These are phyloP conservation scores for Calvatia gigantea DNA, from an alignment of 768 basidiomycete species.

Conservation along the genomic window DNA sequence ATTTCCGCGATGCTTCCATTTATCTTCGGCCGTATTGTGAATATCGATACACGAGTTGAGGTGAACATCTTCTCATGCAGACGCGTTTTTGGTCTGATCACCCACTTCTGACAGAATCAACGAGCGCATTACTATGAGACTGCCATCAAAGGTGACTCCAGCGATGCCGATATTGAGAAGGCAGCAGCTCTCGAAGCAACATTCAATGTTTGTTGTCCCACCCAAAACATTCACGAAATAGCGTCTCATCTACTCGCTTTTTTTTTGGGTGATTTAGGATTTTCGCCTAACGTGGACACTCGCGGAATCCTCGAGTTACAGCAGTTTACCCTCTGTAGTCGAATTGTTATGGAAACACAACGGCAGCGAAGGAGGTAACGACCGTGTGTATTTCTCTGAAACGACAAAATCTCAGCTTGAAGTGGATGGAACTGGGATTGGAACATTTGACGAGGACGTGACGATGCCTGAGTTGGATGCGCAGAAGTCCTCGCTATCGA, in stretches of 20 bases:
- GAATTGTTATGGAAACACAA: constrained; percentile 25
- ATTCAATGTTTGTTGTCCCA: constrained; percentile 18
- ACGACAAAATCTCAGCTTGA: constrained; percentile 29
- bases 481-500: constrained; percentile 7
- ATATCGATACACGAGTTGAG: constrained; percentile 26
- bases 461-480: constrained; percentile 17
- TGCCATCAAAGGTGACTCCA: constrained; percentile 30
- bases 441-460: constrained; percentile 28
- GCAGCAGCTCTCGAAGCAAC: constrained; percentile 22
- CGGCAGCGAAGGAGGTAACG: constrained; percentile 7
- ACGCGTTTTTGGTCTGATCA: background rate
- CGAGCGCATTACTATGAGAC: constrained; percentile 28
- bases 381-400: constrained; percentile 36
- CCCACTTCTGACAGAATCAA: constrained; percentile 26
- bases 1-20: constrained; percentile 29
- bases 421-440: constrained; percentile 33
- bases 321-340: constrained; percentile 29
- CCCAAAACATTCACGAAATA: background rate
- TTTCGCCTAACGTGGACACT: constrained; percentile 36
- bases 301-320: constrained; percentile 31
- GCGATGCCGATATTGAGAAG: constrained; percentile 29
- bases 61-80: constrained; percentile 18
- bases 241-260: background rate
- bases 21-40: constrained; percentile 33
- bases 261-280: constrained; percentile 19